These are phyloP conservation scores for barley (Hordeum vulgare) DNA, from an alignment of 176 grass and related monocot species.

Conservation along the genomic window DNA sequence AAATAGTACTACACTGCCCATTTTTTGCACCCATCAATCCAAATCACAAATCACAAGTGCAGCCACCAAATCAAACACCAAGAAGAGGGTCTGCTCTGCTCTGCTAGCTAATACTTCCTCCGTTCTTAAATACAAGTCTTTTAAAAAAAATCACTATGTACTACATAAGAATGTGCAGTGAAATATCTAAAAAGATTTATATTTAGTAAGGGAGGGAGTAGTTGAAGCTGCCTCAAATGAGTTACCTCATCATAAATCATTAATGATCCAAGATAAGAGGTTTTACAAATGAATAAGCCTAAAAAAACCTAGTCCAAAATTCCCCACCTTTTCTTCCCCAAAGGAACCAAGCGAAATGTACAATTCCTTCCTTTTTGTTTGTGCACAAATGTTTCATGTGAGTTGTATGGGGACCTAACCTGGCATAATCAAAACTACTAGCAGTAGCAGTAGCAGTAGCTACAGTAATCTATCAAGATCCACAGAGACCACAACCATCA, in stretches of 20 bases:
- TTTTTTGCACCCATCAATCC: neutral
- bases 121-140: too few relatives aligned
- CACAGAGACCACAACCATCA: conserved; percentile 19
- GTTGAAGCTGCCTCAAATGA: neutral
- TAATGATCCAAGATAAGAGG: neutral
- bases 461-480: conserved; percentile 27
- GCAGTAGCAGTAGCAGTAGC: neutral
- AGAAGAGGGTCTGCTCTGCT: too few relatives aligned
- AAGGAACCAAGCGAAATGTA: conserved; percentile 37
- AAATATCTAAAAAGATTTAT: too few relatives aligned
- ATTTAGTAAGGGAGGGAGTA: too few relatives aligned
- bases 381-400: conserved; percentile 14
- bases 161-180: too few relatives aligned
- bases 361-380: conserved; percentile 9
- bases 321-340: neutral
- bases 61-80: conserved; percentile 1
- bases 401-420: conserved; percentile 36
- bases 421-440: conserved; percentile 10
- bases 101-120: too few relatives aligned
- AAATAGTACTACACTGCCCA: too few relatives aligned
- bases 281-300: neutral
- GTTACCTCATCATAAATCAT: neutral
- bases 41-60: neutral
- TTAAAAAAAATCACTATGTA: too few relatives aligned
- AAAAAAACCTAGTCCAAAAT: neutral